Percentiles rank a stretch among this genome's conserved stretches.
These are phyloP conservation scores for Trypanosoma boissoni DNA, from an alignment of 208 protist species.

Conservation along the genomic window DNA sequence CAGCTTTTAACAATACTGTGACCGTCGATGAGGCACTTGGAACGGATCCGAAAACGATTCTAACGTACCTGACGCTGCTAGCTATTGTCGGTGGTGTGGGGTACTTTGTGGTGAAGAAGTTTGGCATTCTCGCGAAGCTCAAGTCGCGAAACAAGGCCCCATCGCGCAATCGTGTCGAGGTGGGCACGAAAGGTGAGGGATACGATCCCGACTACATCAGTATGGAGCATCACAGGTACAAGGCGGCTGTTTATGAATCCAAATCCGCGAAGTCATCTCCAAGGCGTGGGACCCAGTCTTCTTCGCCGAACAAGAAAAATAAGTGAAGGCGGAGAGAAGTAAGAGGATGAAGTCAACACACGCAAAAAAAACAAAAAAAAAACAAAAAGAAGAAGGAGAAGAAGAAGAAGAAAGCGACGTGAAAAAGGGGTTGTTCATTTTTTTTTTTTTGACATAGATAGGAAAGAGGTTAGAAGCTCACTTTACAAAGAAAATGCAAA, in stretches of 20 bases:
- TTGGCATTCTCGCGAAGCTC: slow-evolving; percentile 52
- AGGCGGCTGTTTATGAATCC: slow-evolving; percentile 51
- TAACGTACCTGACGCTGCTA: slow-evolving; percentile 83
- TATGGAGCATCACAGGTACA: slow-evolving; percentile 74
- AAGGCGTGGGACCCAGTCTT: too few relatives aligned
- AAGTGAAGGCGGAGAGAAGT: slow-evolving; percentile 14
- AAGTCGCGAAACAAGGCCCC: slow-evolving; percentile 4
- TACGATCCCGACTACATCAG: slow-evolving; percentile 84
- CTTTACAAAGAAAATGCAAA: too few relatives aligned
- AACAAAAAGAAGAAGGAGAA: not conserved
- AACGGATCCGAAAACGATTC: slow-evolving; percentile 75
- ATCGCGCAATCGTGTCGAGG: slow-evolving; percentile 16
- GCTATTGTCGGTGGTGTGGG: slow-evolving; percentile 43
- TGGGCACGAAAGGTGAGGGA: slow-evolving; percentile 32
- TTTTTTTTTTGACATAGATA: not conserved
- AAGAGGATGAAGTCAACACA: not conserved
- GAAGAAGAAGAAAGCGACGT: not conserved
- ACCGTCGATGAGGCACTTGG: slow-evolving; percentile 58
- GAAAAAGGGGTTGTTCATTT: not conserved
- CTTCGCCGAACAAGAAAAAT: slow-evolving; percentile 50
- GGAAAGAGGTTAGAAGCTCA: not conserved
- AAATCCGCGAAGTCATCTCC: too few relatives aligned
- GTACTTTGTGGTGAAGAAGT: slow-evolving; percentile 45
- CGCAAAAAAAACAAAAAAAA: not conserved
- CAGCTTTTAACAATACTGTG: slow-evolving; percentile 77